Base-by-base conservation (phyloP, 148 eudicot species). In the Suaeda aralocaspica region DNA sequence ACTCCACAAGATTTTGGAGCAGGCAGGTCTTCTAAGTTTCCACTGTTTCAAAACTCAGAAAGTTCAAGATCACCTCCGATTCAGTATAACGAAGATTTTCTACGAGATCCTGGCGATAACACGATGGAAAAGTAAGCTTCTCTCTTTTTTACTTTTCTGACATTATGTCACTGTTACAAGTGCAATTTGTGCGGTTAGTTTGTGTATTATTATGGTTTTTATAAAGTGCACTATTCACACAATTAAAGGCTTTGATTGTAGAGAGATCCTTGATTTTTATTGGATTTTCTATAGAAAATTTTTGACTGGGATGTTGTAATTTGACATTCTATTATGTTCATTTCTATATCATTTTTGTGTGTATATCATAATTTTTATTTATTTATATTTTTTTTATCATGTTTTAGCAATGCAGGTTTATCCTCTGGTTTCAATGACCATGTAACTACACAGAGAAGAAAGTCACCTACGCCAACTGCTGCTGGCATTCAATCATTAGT, bases 21-120 rank as follows among this genome's bases (percentile, higher is more conserved):
- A 31, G 58, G 59, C 34, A 16, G 14, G 65, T 74, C 84, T 34
- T 64, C 76, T 57, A 81, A 69, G 59, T 57, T 26, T 72, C n/a
- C 71, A 29, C 81, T 67, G 21, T 63, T 73, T 59, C 82, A 82
- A 67, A 79, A 78, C 62, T 10, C 45, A 53, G 73, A 76, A 72
- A 82, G 84, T 64, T 74, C 76, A 59, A 78, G 84, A 72, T 59
- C 87, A 55, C 77, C 88, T 70, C 83, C 79, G 69, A 73, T 82
- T 71, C 79, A 49, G 18, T 79, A 76, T 48, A 67, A 50, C 46
- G 90, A 81, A 18, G 78, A 80, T 55, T 58, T 64, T 49, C 51
- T 75, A 28, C 72, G 63, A 24, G 76, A 75, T 61, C 71, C 81
- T 49, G 63, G 65, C 56, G 75, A 52, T 66, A 59, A 45, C 67